phyloP scores from a whole-genome alignment of 2,329 filamentous ascomycete species.

The Calonectria pteridis region DNA sequence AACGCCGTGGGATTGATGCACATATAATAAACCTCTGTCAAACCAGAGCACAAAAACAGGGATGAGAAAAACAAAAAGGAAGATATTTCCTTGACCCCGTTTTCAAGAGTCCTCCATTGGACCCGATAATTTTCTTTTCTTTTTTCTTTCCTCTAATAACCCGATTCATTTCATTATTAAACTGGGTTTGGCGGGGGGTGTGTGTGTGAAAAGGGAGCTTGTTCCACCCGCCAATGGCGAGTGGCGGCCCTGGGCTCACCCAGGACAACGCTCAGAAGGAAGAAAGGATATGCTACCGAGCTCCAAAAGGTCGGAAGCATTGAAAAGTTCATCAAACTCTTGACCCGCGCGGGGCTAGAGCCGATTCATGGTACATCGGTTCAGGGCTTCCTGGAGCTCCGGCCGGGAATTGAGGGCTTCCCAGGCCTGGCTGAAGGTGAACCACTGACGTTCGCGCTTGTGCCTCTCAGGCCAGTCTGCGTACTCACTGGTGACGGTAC shows the following conservation, averaged over 20 bases:
- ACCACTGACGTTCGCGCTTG: constrained; percentile 92
- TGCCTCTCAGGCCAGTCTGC: constrained; percentile 92
- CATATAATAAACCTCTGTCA: constrained; percentile 28
- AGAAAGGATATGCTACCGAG: not conserved
- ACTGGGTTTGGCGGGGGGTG: constrained; percentile 9
- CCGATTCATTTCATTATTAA: constrained; percentile 27
- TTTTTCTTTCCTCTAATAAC: constrained; percentile 27
- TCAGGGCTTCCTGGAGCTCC: constrained; percentile 89
- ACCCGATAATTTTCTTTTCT: constrained; percentile 23
- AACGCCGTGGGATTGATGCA: constrained; percentile 49
- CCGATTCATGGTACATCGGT: constrained; percentile 78
- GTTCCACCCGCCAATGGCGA: constrained; percentile 9
- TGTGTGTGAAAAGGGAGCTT: not conserved
- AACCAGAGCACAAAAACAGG: constrained; percentile 33
- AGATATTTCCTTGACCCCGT: constrained; percentile 5
- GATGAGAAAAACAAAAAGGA: constrained; percentile 23
- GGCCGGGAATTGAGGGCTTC: constrained; percentile 82
- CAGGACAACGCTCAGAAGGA: constrained; percentile 6
- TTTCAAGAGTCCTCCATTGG: constrained; percentile 10
- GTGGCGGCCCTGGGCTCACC: constrained; percentile 3
- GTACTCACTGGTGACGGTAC: constrained; percentile 87
- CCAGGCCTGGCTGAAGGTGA: constrained; percentile 85
- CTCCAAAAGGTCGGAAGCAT: not conserved
- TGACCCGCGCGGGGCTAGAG: constrained; percentile 33
- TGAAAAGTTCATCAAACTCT: constrained; percentile 19